Evolutionary conservation across 2,329 filamentous ascomycete genomes (phyloP), one percentile per base, ranked within the genome.

Genomic region (Xylariaceae sp.): DNA sequence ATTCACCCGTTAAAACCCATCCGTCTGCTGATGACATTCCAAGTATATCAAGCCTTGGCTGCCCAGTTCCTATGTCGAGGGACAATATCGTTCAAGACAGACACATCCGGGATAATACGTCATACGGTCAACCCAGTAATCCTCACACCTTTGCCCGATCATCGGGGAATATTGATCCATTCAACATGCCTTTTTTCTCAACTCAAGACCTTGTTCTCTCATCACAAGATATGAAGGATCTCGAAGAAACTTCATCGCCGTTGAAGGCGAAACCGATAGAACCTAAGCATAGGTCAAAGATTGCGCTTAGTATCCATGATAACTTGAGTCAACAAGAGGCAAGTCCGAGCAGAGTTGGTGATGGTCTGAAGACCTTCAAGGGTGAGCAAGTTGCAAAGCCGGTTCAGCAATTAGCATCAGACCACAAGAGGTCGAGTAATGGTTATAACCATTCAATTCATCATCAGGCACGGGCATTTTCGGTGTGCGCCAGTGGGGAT

Each of bases 151-250:
- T 12, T 14, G 12, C 32, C 20, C 23, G 49, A 20, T 48, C 42
- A 21, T 48, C 59, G 44, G 47, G 44, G 16, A 54, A 21, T 14
- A 42, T 45, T 6, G 52, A 49, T 21, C 20, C 50, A 23, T 65
- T 64, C 20, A 63, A 65, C 2, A 62, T 76, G 12, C 65, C 73
- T 0, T 73, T 75, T 49, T 67, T 79, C 40, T 77, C 73, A 1
- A 79, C 78, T 0, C 79, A 81, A 56, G 79, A 81, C 59, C 53
- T 80, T 1, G 56, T 74, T 1, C 64, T 80, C 7, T 80, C 79
- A 1, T 77, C 79, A 2, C 77, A 81, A 56, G 79, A 81, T 43
- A 54, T 80, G n/a, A 67, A 67, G 40, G 78, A 81, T 19, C 69
- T 80, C 40, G 72, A 74, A 43, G 65, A 70, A 23, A 52, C 66